These are phyloP conservation scores for Neoscytalidium dimidiatum DNA, from an alignment of 2,329 filamentous ascomycete species.

Conservation along the genomic window DNA sequence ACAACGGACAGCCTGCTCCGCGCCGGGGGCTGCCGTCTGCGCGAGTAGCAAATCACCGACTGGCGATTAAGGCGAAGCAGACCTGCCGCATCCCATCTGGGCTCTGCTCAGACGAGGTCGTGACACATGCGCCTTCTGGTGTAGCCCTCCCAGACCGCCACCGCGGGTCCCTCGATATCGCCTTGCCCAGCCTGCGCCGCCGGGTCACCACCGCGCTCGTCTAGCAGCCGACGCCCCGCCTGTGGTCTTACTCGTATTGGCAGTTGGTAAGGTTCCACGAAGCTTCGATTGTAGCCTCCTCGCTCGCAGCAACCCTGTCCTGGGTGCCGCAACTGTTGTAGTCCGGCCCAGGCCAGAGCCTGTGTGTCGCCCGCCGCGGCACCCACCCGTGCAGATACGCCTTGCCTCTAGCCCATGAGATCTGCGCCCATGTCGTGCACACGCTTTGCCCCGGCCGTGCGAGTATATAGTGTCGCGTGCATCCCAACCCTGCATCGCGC, in stretches of 20 bases:
- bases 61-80: neutral
- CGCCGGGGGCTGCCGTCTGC: neutral
- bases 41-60: neutral
- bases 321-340: neutral
- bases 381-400: neutral
- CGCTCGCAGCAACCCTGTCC: neutral
- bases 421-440: neutral
- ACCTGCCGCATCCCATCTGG: neutral
- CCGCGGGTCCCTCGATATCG: neutral
- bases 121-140: neutral
- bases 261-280: slow-evolving; percentile 17
- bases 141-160: neutral
- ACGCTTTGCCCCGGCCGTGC: neutral
- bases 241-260: slow-evolving; percentile 19
- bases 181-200: neutral
- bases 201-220: neutral
- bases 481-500: neutral
- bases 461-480: slow-evolving; percentile 14
- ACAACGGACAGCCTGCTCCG: neutral
- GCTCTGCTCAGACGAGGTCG: neutral
- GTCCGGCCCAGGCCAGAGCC: neutral
- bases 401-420: neutral
- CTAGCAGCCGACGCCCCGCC: neutral
- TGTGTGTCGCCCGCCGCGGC: neutral
- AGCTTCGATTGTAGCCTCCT: slow-evolving; percentile 15